phyloP scores from a whole-genome alignment of 495 filamentous ascomycete species.

The Extremus antarcticus region DNA sequence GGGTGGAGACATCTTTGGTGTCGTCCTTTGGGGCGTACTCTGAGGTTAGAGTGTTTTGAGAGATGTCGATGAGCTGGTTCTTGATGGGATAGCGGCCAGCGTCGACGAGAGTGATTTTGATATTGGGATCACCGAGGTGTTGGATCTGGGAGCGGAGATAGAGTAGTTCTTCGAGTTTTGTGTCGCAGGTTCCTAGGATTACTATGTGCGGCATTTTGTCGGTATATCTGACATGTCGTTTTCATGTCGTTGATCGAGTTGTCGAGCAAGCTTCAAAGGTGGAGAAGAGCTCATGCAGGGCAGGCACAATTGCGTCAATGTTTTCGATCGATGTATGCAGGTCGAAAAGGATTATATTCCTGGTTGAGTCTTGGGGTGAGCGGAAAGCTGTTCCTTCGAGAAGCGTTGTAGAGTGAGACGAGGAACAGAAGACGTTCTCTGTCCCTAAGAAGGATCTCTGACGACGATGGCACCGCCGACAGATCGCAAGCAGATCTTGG shows the following conservation, averaged over 20 bases:
- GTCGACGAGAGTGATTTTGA: slow-evolving; percentile 44
- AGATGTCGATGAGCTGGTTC: slow-evolving; percentile 38
- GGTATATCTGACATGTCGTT: not conserved
- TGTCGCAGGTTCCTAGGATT: slow-evolving; percentile 58
- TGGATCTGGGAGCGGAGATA: slow-evolving; percentile 38
- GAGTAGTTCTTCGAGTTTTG: slow-evolving; percentile 51
- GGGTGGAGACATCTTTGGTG: slow-evolving; percentile 12
- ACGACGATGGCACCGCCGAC: slow-evolving; percentile 28
- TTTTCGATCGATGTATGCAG: not conserved
- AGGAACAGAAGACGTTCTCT: too few relatives aligned
- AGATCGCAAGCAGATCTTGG: slow-evolving; percentile 45
- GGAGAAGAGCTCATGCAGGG: not conserved
- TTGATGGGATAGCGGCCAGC: slow-evolving; percentile 37
- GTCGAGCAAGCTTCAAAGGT: too few relatives aligned
- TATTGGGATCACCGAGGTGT: not conserved
- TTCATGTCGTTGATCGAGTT: not conserved
- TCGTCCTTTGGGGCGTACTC: slow-evolving; percentile 5
- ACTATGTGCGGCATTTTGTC: slow-evolving; percentile 31
- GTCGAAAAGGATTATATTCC: not conserved
- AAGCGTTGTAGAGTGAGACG: too few relatives aligned
- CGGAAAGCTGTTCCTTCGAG: too few relatives aligned
- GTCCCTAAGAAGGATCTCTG: too few relatives aligned
- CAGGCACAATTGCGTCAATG: not conserved
- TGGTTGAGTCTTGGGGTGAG: not conserved
- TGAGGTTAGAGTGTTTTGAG: slow-evolving; percentile 32